Evolutionary conservation across 225 moss, liverwort and hornwort genomes (phyloP), one percentile per base, ranked within the genome.

Genomic region (Physcomitrium patens): DNA sequence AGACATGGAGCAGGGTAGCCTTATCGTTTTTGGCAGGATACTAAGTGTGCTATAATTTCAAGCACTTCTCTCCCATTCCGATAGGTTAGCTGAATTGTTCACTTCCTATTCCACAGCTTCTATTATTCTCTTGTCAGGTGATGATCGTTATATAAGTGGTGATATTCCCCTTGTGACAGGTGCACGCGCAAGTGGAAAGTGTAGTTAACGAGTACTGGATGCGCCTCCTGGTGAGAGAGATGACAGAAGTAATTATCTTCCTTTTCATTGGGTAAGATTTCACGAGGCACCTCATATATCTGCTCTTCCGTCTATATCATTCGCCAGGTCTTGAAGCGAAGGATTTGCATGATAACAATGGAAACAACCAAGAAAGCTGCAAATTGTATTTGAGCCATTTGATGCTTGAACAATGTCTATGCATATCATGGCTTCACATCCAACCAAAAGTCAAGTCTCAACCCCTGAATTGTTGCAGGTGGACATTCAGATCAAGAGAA

Each of bases 401-500:
- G n/a, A 18, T 19, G 42, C 22, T 44, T 69, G n/a, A 8, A 64
- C 15, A 49, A 10, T 13, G 24, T 24, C 46, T 9, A 48, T 43
- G 26, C 28, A 37, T 37, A 7, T 48, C 60, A 67, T 65, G 37
- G 24, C 1, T 24, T 24, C 24, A 24, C 50, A 44, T 51, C 57
- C 22, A 9, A 58, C 50, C 23, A 19, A 17, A 49, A 68, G 50
- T 58, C 47, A 10, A 49, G 27, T 57, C 10, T 13, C 48, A 64
- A 16, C 28, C 2, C 42, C 12, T 49, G 50, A 59, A 51, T 80
- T 43, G 56, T 73, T 45, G 56, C 84, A 94, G 94, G 83, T 94
- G 94, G 94, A 94, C 92, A n/a, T 94, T 94, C 73, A 82, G 94
- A 68, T 94, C 92, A 31, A 88, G 94, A 74, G 90, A 89, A 58